Percentiles rank a stretch among this genome's conserved stretches.
Conservation (phyloP, 2,329 filamentous ascomycete genomes). For the Grosmannia serpens region DNA sequence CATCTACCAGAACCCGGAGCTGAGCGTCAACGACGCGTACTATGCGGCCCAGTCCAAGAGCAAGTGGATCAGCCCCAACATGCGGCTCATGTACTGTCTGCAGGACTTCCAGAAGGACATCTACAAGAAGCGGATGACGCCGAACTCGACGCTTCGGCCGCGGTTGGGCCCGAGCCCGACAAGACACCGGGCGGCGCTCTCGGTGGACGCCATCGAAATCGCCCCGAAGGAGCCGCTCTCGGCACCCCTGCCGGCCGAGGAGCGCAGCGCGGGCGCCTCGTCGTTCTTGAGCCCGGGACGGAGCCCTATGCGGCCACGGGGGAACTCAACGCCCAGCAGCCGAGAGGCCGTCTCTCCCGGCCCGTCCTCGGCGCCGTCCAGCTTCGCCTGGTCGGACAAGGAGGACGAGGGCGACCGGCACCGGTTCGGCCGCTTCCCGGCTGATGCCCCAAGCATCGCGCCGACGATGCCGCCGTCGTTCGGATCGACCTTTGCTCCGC, state of each 20-base stretch:
- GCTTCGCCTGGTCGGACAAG: conserved; percentile 45
- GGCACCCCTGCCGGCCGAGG: conserved; percentile 46
- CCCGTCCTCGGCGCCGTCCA: conserved; percentile 56
- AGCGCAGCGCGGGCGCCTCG: conserved; percentile 20
- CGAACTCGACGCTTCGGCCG: conserved; percentile 35
- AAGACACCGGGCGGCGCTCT: conserved; percentile 49
- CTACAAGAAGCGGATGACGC: conserved; percentile 34
- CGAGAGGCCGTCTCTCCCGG: conserved; percentile 44
- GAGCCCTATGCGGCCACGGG: conserved; percentile 35
- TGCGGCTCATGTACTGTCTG: conserved; percentile 83
- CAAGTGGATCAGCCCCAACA: conserved; percentile 82
- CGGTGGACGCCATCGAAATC: conserved; percentile 44
- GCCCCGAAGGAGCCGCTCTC: conserved; percentile 46
- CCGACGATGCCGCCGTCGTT: background rate
- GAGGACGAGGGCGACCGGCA: conserved; percentile 31
- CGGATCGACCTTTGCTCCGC: background rate
- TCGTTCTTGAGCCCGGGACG: conserved; percentile 22
- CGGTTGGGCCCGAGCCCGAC: conserved; percentile 42
- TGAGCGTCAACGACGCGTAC: conserved; percentile 75
- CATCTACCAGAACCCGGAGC: conserved; percentile 62
- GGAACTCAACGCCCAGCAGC: conserved; percentile 39
- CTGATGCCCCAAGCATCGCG: conserved; percentile 6
- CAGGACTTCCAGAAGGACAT: conserved; percentile 67
- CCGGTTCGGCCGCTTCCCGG: conserved; percentile 28
- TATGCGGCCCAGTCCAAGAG: conserved; percentile 70